These are phyloP conservation scores for Suillus lakei DNA, from an alignment of 768 basidiomycete genomes.

Conservation along the genomic window DNA sequence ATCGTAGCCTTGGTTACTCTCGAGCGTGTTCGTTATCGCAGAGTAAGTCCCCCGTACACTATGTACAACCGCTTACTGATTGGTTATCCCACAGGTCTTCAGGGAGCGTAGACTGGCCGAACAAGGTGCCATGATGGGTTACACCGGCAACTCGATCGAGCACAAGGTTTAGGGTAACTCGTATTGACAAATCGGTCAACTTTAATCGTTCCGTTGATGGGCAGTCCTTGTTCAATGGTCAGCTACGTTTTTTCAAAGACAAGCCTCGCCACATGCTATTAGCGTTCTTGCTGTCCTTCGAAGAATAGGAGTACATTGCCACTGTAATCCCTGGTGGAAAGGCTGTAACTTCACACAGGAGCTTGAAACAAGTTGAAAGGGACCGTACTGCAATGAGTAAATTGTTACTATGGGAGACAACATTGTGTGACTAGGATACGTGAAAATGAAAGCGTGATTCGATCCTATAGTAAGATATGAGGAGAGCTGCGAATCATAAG, in stretches of 20 bases:
- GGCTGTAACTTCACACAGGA: background rate
- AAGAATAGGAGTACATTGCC: background rate
- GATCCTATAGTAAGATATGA: no score
- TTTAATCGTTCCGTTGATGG: background rate
- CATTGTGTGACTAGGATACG: no score
- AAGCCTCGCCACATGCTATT: background rate
- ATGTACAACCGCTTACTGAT: background rate
- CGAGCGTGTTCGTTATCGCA: conserved; percentile 87
- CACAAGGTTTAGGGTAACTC: conserved; percentile 24
- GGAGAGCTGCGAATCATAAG: no score
- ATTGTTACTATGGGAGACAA: background rate
- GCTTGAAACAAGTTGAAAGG: background rate
- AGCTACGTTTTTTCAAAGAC: background rate
- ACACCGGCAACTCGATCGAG: conserved; percentile 50
- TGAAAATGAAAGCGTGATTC: no score
- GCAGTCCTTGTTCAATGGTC: background rate
- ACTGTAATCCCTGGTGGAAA: background rate
- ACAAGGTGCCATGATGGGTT: conserved; percentile 59
- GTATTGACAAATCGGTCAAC: background rate
- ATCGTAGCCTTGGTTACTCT: conserved; percentile 85
- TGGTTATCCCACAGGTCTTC: conserved; percentile 57
- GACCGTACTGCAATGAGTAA: background rate
- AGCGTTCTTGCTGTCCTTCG: background rate
- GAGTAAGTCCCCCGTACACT: conserved; percentile 48
- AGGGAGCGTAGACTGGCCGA: conserved; percentile 76